Percentiles rank a stretch among this genome's conserved stretches.
Evolutionary conservation across 495 filamentous ascomycete species (phyloP).

Genomic region (Cladorrhinum samala): DNA sequence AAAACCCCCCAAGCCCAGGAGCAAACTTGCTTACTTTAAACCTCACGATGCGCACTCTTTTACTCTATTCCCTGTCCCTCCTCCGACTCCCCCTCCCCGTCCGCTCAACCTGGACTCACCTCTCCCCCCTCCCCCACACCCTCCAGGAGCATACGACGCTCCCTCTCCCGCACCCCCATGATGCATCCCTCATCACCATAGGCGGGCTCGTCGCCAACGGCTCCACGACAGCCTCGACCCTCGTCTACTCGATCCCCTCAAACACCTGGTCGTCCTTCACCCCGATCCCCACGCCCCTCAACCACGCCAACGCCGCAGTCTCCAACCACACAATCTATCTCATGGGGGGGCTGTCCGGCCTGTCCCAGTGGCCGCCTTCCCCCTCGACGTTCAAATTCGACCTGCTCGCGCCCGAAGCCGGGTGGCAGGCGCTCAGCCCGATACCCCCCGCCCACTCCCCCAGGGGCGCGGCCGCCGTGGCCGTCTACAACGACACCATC

Average conservation of each 20-base stretch:
- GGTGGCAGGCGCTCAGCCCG: slow-evolving; percentile 17
- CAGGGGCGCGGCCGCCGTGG: slow-evolving; percentile 14
- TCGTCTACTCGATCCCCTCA: slow-evolving; percentile 16
- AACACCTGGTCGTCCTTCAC: slow-evolving; percentile 22
- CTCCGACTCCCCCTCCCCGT: not conserved
- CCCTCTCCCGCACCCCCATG: not conserved
- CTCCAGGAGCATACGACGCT: not conserved
- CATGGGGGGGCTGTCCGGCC: slow-evolving; percentile 76
- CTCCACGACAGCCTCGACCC: not conserved
- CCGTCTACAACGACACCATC: slow-evolving; percentile 14
- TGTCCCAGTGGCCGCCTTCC: slow-evolving; percentile 60
- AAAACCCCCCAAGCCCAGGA: too few species aligned
- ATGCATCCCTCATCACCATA: not conserved
- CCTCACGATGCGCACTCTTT: too few species aligned
- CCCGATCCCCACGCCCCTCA: slow-evolving; percentile 22
- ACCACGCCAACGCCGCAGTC: slow-evolving; percentile 29
- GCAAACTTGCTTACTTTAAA: too few species aligned
- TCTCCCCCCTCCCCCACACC: not conserved
- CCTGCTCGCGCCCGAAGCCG: slow-evolving; percentile 23
- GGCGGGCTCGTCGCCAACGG: not conserved
- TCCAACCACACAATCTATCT: slow-evolving; percentile 55
- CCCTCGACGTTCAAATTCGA: slow-evolving; percentile 54
- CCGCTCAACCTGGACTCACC: not conserved
- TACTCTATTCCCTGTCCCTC: not conserved
- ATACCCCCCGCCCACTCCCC: slow-evolving; percentile 18